Conservation (phyloP, 2,329 filamentous ascomycete species). For the Microcera coccophila region DNA sequence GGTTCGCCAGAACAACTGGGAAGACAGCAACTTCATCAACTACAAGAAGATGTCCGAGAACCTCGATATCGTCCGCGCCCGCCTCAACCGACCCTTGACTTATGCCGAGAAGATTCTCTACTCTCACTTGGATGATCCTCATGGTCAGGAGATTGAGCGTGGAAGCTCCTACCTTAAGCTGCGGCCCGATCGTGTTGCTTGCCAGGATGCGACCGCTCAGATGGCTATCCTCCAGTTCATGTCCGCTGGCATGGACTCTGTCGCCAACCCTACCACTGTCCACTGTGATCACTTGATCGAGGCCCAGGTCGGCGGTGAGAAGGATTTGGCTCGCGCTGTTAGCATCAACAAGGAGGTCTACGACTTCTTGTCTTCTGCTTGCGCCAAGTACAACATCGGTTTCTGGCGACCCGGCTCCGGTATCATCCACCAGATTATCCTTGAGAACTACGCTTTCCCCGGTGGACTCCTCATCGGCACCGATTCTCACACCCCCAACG, state of each 20-base stretch:
- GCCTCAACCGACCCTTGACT: conserved; percentile 89
- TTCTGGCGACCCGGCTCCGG: conserved; percentile 99
- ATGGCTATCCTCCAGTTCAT: conserved; percentile 99
- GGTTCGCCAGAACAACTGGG: conserved; percentile 94
- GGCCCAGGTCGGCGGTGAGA: conserved; percentile 85
- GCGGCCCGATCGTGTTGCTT: conserved; percentile 94
- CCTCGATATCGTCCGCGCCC: conserved; percentile 80
- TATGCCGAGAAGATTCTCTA: conserved; percentile 99
- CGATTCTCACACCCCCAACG: conserved; percentile 97
- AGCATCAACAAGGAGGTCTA: conserved; percentile 99
- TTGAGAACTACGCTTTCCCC: conserved; percentile 99
- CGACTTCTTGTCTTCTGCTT: conserved; percentile 89
- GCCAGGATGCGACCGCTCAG: conserved; percentile 98
- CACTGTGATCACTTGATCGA: conserved; percentile 99
- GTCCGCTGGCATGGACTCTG: conserved; percentile 93
- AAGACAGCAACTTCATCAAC: conserved; percentile 96
- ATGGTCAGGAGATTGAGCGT: conserved; percentile 93
- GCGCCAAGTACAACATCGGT: conserved; percentile 99
- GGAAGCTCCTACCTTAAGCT: conserved; percentile 95
- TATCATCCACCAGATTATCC: conserved; percentile 98
- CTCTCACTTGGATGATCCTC: conserved; percentile 95
- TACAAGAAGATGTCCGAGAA: conserved; percentile 99
- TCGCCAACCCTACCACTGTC: conserved; percentile 91
- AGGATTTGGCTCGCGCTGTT: conserved; percentile 88
- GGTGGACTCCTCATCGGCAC: conserved; percentile 97